Percentiles rank a stretch among this genome's conserved stretches.
These are phyloP conservation scores for Davidsoniella australis DNA, from an alignment of 2,329 filamentous ascomycete species.

Conservation along the genomic window DNA sequence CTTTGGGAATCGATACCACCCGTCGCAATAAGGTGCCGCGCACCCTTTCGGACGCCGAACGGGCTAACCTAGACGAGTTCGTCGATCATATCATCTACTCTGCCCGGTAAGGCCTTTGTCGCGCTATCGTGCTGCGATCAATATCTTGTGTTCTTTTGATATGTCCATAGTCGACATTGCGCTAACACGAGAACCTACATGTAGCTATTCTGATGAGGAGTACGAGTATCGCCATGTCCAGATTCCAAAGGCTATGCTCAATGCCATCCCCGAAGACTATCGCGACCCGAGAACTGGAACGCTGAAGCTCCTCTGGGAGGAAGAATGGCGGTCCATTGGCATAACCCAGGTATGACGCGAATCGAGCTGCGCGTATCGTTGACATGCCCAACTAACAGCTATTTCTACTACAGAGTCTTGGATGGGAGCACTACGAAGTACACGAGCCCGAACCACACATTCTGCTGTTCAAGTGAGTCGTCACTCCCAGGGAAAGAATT, in stretches of 20 bases:
- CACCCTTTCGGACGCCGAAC: constrained; percentile 63
- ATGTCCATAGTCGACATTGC: neutral
- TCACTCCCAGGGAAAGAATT: neutral
- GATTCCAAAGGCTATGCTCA: constrained; percentile 95
- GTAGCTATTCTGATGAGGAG: constrained; percentile 79
- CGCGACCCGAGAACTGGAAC: constrained; percentile 81
- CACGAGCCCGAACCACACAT: constrained; percentile 98
- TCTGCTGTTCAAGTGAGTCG: constrained; percentile 83
- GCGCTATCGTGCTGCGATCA: neutral
- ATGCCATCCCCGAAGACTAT: constrained; percentile 88
- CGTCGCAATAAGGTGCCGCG: constrained; percentile 79
- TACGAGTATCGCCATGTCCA: constrained; percentile 97
- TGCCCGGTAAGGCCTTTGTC: constrained; percentile 43
- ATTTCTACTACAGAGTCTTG: constrained; percentile 56
- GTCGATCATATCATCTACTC: constrained; percentile 94
- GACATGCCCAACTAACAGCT: neutral
- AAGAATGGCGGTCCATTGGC: constrained; percentile 91
- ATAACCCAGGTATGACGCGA: constrained; percentile 70
- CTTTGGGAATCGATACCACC: constrained; percentile 53
- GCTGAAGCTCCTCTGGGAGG: constrained; percentile 91
- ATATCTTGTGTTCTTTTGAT: neutral
- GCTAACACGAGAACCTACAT: constrained; percentile 7
- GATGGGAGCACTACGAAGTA: constrained; percentile 98
- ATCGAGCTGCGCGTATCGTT: neutral
- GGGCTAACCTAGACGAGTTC: constrained; percentile 73